Evolutionary conservation across 495 filamentous ascomycete species (phyloP).

Genomic region (Aspergillus affinis): DNA sequence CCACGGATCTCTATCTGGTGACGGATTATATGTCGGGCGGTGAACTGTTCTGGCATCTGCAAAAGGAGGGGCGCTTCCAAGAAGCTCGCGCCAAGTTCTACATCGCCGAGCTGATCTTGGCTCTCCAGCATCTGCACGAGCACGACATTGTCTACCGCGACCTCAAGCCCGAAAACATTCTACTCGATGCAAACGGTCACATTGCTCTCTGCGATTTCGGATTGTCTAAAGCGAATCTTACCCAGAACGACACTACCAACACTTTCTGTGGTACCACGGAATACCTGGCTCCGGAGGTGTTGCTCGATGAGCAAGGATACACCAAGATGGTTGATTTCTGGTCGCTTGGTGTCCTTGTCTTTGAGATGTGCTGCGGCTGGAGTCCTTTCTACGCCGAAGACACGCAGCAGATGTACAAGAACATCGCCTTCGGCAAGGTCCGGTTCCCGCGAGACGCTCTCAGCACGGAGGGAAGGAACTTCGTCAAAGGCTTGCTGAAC

Average conservation of each 20-base stretch:
- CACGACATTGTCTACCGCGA: conserved; percentile 98
- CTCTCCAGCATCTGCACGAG: conserved; percentile 91
- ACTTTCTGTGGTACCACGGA: conserved; percentile 99
- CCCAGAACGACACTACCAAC: conserved; percentile 95
- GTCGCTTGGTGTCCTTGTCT: conserved; percentile 95
- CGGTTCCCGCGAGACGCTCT: conserved; percentile 93
- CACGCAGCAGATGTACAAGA: conserved; percentile 99
- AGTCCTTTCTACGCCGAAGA: conserved; percentile 98
- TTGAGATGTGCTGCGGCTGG: conserved; percentile 99
- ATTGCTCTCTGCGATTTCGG: conserved; percentile 89
- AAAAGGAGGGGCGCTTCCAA: conserved; percentile 94
- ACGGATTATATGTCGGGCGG: conserved; percentile 99
- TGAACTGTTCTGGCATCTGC: conserved; percentile 97
- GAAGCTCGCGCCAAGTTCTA: conserved; percentile 97
- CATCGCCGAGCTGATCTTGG: conserved; percentile 94
- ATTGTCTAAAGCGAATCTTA: conserved; percentile 93
- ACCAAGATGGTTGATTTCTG: conserved; percentile 99
- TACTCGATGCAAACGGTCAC: conserved; percentile 81
- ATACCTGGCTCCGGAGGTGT: conserved; percentile 92
- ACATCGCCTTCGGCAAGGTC: conserved; percentile 98
- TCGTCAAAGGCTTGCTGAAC: conserved; percentile 96
- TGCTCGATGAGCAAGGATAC: conserved; percentile 95
- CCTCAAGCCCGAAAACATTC: conserved; percentile 82
- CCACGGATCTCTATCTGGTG: conserved; percentile 93
- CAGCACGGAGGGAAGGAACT: conserved; percentile 90